These are phyloP conservation scores for Solanum aculeatissimum DNA, from an alignment of 305 asterid species.

Conservation along the genomic window DNA sequence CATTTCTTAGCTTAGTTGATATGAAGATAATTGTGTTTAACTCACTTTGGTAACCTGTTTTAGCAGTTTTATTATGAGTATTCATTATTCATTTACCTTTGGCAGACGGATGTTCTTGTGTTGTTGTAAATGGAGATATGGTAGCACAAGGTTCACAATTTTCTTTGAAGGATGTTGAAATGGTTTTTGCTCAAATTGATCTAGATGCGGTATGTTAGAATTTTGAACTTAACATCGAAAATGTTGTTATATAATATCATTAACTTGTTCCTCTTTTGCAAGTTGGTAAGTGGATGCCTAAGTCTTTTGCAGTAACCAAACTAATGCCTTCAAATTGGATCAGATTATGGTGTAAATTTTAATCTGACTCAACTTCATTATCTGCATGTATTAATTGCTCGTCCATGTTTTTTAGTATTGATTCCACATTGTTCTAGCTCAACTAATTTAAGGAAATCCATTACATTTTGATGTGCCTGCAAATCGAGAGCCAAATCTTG, in stretches of 20 bases:
- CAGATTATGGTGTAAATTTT: not conserved
- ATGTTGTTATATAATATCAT: not conserved
- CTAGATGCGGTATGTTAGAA: conserved; percentile 76
- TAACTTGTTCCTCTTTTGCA: not conserved
- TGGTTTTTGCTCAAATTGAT: conserved; percentile 92
- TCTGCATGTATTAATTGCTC: not conserved
- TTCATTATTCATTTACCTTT: not conserved
- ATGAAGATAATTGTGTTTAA: not conserved
- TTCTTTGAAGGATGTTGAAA: conserved; percentile 87
- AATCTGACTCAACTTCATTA: not conserved
- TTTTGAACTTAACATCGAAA: not conserved
- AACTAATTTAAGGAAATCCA: not conserved
- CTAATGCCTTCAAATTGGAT: not conserved
- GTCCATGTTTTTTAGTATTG: not conserved
- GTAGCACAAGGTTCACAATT: conserved; percentile 97
- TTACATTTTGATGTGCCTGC: not conserved
- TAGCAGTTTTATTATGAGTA: not conserved
- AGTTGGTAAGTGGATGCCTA: not conserved
- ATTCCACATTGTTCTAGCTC: not conserved
- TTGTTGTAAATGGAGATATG: conserved; percentile 92
- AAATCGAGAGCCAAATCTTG: not conserved
- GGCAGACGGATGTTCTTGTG: conserved; percentile 93
- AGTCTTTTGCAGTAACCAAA: not conserved
- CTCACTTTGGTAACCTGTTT: not conserved
- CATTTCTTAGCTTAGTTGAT: conserved; percentile 1